Conservation (phyloP, 192 early-diverging fungal genomes). For the Irineochytrium annulatum region DNA sequence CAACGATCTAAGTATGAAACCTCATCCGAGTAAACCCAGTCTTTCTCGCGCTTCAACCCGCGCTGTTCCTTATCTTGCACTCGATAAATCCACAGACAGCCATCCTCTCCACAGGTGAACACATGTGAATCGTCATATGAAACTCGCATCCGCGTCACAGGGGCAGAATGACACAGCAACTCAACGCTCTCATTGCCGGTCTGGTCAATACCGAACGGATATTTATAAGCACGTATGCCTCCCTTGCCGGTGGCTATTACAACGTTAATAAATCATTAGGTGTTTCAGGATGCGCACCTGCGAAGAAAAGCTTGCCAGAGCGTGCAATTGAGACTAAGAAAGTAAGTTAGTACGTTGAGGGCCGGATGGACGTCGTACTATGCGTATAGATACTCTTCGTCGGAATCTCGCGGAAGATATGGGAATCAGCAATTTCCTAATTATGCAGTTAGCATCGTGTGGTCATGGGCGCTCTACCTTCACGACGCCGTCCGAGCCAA, state of each 20-base stretch:
- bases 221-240: conserved; percentile 36
- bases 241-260: conserved; percentile 36
- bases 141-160: conserved; percentile 37
- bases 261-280: background rate
- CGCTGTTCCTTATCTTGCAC: conserved; percentile 45
- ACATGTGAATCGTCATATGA: conserved; percentile 46
- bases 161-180: conserved; percentile 28
- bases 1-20: conserved; percentile 19
- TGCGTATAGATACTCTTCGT: conserved; percentile 21
- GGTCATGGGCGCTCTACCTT: conserved; percentile 8
- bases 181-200: conserved; percentile 29
- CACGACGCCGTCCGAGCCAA: conserved; percentile 32
- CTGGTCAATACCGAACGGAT: conserved; percentile 33
- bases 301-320: conserved; percentile 29
- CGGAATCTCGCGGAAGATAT: conserved; percentile 25
- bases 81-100: conserved; percentile 43
- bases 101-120: conserved; percentile 51
- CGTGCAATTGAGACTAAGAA: conserved; percentile 21
- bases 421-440: conserved; percentile 37
- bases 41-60: conserved; percentile 43
- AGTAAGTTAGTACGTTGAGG: background rate
- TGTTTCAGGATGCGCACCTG: conserved; percentile 13
- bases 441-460: background rate
- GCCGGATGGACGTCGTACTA: conserved; percentile 3
- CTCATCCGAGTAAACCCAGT: conserved; percentile 48